Conservation (phyloP, 2,329 filamentous ascomycete species). For the Paracoccidioides brasiliensis region DNA sequence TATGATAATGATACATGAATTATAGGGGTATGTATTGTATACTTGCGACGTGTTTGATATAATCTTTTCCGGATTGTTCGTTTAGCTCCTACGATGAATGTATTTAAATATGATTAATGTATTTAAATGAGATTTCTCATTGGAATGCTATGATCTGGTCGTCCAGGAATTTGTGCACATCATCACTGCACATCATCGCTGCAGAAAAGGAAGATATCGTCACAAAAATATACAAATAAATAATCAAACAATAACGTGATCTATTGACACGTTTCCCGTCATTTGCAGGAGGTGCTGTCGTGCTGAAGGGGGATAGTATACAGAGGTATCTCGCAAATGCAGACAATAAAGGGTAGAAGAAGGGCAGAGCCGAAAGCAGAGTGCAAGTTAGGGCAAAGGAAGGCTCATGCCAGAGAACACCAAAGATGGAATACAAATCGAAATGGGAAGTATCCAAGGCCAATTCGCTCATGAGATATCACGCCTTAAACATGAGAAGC, state of each 20-base stretch:
- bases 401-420: neutral
- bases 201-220: too few relatives aligned
- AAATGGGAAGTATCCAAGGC: neutral
- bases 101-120: too few relatives aligned
- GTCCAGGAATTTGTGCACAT: too few relatives aligned
- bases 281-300: neutral
- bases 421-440: neutral
- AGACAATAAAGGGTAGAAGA: neutral
- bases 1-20: neutral
- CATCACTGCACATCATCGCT: too few relatives aligned
- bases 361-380: neutral
- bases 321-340: constrained; percentile 1
- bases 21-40: too few relatives aligned
- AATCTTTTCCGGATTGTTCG: too few relatives aligned
- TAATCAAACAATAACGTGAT: neutral
- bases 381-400: neutral
- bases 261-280: neutral
- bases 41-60: too few relatives aligned
- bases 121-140: too few relatives aligned
- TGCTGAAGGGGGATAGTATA: neutral
- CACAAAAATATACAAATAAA: too few relatives aligned
- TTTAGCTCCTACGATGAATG: too few relatives aligned
- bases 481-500: neutral
- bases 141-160: too few relatives aligned
- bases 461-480: neutral